Evolutionary conservation across 768 basidiomycete genomes (phyloP).

Genomic region (Auriscalpium vulgare): DNA sequence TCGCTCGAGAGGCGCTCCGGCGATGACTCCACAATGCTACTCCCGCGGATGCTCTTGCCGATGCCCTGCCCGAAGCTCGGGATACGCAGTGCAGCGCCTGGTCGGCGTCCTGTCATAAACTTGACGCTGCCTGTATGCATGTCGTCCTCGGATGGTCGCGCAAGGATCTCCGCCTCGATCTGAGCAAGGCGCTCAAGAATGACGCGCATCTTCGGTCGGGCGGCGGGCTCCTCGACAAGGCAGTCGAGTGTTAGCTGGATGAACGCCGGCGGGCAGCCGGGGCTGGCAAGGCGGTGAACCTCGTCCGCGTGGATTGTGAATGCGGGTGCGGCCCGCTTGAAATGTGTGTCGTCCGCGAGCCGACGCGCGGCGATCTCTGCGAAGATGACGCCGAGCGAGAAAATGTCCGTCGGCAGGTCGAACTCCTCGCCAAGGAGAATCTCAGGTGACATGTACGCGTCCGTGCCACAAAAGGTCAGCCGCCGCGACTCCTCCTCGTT

Average conservation of each 20-base stretch:
- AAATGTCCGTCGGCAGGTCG: slow-evolving; percentile 89
- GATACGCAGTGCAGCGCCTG: slow-evolving; percentile 58
- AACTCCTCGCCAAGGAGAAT: slow-evolving; percentile 89
- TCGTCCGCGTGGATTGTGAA: slow-evolving; percentile 77
- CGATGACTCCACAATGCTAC: slow-evolving; percentile 25
- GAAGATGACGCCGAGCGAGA: slow-evolving; percentile 88
- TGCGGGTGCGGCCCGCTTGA: slow-evolving; percentile 69
- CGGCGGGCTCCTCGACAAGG: slow-evolving; percentile 50
- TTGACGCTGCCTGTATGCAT: slow-evolving; percentile 81
- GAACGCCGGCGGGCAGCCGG: slow-evolving; percentile 75
- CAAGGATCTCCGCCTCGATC: slow-evolving; percentile 80
- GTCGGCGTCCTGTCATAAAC: slow-evolving; percentile 67
- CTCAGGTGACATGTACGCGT: slow-evolving; percentile 96
- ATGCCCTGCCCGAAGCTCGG: slow-evolving; percentile 79
- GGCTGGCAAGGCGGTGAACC: slow-evolving; percentile 54
- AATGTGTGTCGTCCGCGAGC: slow-evolving; percentile 76
- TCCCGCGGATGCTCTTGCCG: slow-evolving; percentile 45
- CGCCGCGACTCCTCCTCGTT: slow-evolving; percentile 86
- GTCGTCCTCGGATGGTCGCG: slow-evolving; percentile 57
- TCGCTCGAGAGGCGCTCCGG: slow-evolving; percentile 28
- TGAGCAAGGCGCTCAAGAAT: slow-evolving; percentile 72
- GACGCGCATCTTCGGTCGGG: slow-evolving; percentile 66
- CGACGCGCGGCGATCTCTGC: slow-evolving; percentile 82
- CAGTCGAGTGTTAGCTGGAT: slow-evolving; percentile 76
- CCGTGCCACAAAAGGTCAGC: slow-evolving; percentile 82